These are phyloP conservation scores for Candida taoyuanica DNA, from an alignment of 805 yeast species.

Conservation along the genomic window DNA sequence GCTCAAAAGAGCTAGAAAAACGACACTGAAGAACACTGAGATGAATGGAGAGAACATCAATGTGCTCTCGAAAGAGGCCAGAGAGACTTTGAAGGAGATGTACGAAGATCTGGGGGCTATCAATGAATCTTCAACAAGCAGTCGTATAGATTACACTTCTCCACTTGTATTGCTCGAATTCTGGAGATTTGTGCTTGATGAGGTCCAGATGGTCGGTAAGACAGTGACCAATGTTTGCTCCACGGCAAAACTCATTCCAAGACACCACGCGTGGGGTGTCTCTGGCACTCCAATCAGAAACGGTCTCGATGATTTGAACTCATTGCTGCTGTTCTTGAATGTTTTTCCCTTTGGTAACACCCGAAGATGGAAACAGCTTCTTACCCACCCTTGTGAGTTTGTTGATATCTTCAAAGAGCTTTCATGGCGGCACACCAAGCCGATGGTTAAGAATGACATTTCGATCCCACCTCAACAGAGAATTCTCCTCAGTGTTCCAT, in stretches of 20 bases:
- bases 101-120: slow-evolving; percentile 12
- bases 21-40: not conserved
- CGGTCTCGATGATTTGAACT: slow-evolving; percentile 60
- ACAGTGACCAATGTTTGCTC: slow-evolving; percentile 72
- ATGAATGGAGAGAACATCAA: not conserved
- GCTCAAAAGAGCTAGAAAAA: slow-evolving; percentile 22
- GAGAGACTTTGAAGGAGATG: slow-evolving; percentile 10
- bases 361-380: slow-evolving; percentile 15
- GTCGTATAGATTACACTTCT: slow-evolving; percentile 56
- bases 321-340: slow-evolving; percentile 64
- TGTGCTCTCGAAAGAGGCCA: slow-evolving; percentile 2
- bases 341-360: slow-evolving; percentile 56
- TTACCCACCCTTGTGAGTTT: slow-evolving; percentile 33
- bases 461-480: slow-evolving; percentile 75
- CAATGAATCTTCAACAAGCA: slow-evolving; percentile 2
- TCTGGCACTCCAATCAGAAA: slow-evolving; percentile 89
- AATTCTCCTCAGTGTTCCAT: slow-evolving; percentile 63
- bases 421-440: slow-evolving; percentile 77
- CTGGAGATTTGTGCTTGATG: slow-evolving; percentile 89
- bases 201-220: slow-evolving; percentile 86
- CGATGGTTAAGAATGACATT: slow-evolving; percentile 75
- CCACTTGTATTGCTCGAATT: slow-evolving; percentile 80
- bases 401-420: slow-evolving; percentile 46
- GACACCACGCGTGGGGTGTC: slow-evolving; percentile 94
- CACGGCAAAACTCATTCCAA: slow-evolving; percentile 73